Base-by-base conservation (phyloP, 805 yeast species). In the Spathaspora boniae region DNA sequence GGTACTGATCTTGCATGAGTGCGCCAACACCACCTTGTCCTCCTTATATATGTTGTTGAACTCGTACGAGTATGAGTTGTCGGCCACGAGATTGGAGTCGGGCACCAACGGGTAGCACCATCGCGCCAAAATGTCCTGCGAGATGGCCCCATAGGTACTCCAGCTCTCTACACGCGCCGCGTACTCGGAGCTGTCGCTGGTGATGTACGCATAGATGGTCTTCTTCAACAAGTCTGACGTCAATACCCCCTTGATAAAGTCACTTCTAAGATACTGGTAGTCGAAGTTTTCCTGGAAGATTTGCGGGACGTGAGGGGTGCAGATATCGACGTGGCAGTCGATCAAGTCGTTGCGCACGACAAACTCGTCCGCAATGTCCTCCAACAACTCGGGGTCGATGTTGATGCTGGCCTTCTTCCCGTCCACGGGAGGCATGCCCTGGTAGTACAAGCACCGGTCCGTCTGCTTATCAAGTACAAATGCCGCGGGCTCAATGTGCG, bases 251-350 rank as follows among this genome's bases (percentile, higher is more conserved):
- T 78, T 82, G 20, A 91, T 85, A 53, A 91, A 93, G 61, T 93
- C 98, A 23, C 75, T 70, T 58, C 98, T 75, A 43, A 91, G 67
- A 34, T 76, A 68, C 58, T 91, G 96, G 58, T 89, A 93, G 63
- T 93, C 98, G 51, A 93, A 93, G 58, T 93, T 91, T 53, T 93
- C 98, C 50, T 87, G 95, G 65, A 91, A 93, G 42, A 91, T 82
- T 11, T 94, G 93, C 1, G 97, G 97, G 8, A 93, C 96, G 46
- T 82, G 87, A 2, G 95, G 87, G 5, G 97, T 74, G 60, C 98
- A 93, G 42, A 93, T 87, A 62, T 93, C 98, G 37, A 93, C 88
- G 56, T 85, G 93, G 58, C 98, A 93, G 65, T 93, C 98, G 40
- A 93, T 89, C 44, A 93, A 74, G 59, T 93, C 98, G 58, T 93